Evolutionary conservation across 352 stramenopile species (phyloP), one percentile per base, ranked within the genome.

Genomic region (Globisporangium acanthophoron): DNA sequence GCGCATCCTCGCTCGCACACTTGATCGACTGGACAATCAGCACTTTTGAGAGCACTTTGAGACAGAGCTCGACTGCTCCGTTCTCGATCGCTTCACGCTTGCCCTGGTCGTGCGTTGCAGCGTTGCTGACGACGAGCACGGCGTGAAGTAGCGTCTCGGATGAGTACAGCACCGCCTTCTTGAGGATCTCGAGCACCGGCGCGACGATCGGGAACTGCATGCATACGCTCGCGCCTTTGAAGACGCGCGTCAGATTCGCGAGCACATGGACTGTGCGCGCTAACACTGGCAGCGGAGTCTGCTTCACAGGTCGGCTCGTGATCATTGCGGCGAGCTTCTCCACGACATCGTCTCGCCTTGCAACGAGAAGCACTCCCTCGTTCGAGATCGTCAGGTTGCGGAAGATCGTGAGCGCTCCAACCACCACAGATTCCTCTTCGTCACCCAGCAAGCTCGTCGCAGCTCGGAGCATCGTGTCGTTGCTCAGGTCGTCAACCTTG

Each of bases 341-440:
- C 3, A 90, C 58, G 37, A 79, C 58, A 47, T 80, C 67, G 3
- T 61, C 37, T 12, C 71, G 77, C 21, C 64, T 69, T 0, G 74
- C 71, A 6, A 90, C 47, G 2, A 83, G 59, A 9, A 78, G 48
- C 6, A 66, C 67, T 20, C 77, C 80, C 64, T 90, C 74, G 56
- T 79, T 81, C 8, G 76, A 86, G 54, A 86, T 56, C 0, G 72
- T 74, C 37, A 85, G 54, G 64, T 90, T 88, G 12, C 67, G 69
- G 41, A 90, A 78, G 52, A 90, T 74, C 3, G 57, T 65, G 56
- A 70, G 82, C 0, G 63, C 75, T 21, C 73, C 76, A 31, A 73
- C 52, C n/a, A 85, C 66, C 0, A 80, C 79, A 0, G 55, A 29
- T 51, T 87, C 69, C 18, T 85, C 75, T 0, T 59, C 24, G 31